Evolutionary conservation across 108 stramenopile genomes (phyloP).

Genomic region (Skeletonema marinoi): DNA sequence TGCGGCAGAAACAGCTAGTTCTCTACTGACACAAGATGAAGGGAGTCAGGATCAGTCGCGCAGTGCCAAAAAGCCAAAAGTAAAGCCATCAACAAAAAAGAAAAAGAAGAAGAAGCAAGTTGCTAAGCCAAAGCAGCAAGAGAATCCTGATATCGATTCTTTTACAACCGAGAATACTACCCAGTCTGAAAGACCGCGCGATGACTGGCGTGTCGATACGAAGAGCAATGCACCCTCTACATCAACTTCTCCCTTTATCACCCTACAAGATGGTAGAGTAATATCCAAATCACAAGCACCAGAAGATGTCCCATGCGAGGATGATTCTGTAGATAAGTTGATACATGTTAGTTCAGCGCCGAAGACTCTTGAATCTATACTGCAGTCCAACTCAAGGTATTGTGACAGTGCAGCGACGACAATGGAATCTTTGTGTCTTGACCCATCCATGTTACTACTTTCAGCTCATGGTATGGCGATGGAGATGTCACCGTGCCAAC

Average conservation of each 20-base stretch:
- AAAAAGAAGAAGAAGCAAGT: constrained; percentile 3
- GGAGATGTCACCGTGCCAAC: constrained; percentile 72
- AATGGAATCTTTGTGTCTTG: constrained; percentile 77
- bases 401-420: constrained; percentile 22
- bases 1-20: constrained; percentile 1
- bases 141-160: background rate
- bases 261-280: constrained; percentile 39
- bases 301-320: constrained; percentile 24
- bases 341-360: constrained; percentile 29
- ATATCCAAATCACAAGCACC: constrained; percentile 26
- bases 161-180: background rate
- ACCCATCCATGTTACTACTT: constrained; percentile 66
- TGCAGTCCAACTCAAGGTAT: constrained; percentile 9
- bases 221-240: background rate
- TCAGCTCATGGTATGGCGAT: constrained; percentile 74
- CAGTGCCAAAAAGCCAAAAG: constrained; percentile 9
- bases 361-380: constrained; percentile 34
- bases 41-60: background rate
- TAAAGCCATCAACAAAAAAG: constrained; percentile 28
- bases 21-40: constrained; percentile 11
- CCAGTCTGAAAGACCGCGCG: background rate
- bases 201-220: background rate
- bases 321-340: background rate
- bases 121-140: background rate
- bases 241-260: constrained; percentile 32